These are phyloP conservation scores for Dictyostelium purpureum DNA, from an alignment of 78 protist genomes.

Conservation along the genomic window DNA sequence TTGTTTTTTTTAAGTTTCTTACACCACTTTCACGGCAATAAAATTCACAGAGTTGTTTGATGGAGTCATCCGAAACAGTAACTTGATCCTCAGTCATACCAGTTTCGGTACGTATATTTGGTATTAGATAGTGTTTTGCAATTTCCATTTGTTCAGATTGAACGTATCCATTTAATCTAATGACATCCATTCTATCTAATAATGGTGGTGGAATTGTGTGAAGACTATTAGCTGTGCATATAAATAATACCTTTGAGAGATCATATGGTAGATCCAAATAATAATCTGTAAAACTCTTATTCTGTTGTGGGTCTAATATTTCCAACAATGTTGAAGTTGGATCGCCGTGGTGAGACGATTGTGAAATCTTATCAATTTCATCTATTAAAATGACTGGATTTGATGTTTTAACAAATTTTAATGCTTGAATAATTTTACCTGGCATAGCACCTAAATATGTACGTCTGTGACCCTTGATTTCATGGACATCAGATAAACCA, in stretches of 20 bases:
- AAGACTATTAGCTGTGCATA: constrained; percentile 95
- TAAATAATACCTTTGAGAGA: constrained; percentile 86
- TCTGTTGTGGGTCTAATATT: constrained; percentile 97
- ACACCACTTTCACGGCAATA: constrained; percentile 97
- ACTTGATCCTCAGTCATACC: constrained; percentile 66
- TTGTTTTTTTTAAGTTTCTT: constrained; percentile 89
- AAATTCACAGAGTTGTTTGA: constrained; percentile 57
- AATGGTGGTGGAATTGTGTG: constrained; percentile 93
- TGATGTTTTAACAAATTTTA: constrained; percentile 78
- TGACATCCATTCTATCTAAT: constrained; percentile 97
- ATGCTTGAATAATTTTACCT: constrained; percentile 96
- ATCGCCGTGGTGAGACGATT: constrained; percentile 83
- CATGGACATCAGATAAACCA: constrained; percentile 95
- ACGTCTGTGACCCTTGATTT: constrained; percentile 97
- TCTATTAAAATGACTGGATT: constrained; percentile 98
- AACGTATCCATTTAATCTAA: constrained; percentile 78
- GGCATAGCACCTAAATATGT: constrained; percentile 98
- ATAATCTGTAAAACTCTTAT: constrained; percentile 93
- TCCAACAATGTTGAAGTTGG: constrained; percentile 97
- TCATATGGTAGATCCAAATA: constrained; percentile 88
- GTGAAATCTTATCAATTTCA: constrained; percentile 92
- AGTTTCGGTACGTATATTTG: constrained; percentile 63
- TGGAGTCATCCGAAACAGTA: constrained; percentile 57
- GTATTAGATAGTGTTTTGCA: constrained; percentile 90
- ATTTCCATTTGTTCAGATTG: constrained; percentile 92